Conservation (phyloP, 73 alveolate species). For the Paramecium pentaurelia region DNA sequence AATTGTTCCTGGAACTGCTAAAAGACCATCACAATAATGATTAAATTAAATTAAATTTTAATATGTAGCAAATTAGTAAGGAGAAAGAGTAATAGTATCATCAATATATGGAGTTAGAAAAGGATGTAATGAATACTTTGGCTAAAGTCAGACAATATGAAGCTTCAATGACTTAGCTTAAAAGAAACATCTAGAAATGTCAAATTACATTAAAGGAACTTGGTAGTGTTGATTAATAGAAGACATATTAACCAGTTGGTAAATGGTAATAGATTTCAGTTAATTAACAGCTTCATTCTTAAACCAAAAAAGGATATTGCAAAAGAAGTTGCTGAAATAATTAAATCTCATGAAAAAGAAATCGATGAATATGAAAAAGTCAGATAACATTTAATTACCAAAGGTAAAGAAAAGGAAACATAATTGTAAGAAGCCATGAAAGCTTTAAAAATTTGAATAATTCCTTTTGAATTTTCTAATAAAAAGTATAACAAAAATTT, state of each 20-base stretch:
- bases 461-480: neutral
- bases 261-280: neutral
- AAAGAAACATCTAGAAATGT: neutral
- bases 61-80: neutral
- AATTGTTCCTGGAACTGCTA: conserved; percentile 4
- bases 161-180: neutral
- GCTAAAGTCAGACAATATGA: conserved; percentile 22
- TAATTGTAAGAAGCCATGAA: conserved; percentile 21
- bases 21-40: conserved; percentile 6
- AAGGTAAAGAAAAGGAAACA: conserved; percentile 39
- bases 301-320: conserved; percentile 30
- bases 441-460: conserved; percentile 5
- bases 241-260: conserved; percentile 19
- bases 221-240: neutral
- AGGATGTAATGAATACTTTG: conserved; percentile 3
- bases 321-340: neutral
- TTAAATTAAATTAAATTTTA: neutral
- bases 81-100: neutral
- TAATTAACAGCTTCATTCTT: neutral
- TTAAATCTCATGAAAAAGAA: conserved; percentile 12
- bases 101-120: conserved; percentile 12
- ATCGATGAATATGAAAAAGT: conserved; percentile 37
- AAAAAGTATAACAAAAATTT: neutral
- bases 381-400: neutral
- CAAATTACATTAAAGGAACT: conserved; percentile 29